Evolutionary conservation across 495 filamentous ascomycete species (phyloP).

Genomic region (Pseudomonodictys pantanalensis): DNA sequence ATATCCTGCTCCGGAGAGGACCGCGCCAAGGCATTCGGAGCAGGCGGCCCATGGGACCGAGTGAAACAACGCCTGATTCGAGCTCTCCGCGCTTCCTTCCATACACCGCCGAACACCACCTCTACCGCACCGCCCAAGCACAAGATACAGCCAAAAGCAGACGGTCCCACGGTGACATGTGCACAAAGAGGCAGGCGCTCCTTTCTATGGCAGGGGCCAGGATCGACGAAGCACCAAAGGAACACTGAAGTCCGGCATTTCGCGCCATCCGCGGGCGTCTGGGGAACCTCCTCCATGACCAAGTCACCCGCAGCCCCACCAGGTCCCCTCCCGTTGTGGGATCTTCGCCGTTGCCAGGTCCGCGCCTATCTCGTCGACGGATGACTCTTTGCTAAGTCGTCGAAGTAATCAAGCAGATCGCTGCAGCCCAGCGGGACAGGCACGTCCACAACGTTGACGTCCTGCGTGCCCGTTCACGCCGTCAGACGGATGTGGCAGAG

Average conservation of each 20-base stretch:
- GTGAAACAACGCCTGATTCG: neutral
- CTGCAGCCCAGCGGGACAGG: neutral
- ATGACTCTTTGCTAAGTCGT: too few species aligned
- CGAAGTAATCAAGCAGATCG: neutral
- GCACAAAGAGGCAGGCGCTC: neutral
- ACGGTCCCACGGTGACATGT: neutral
- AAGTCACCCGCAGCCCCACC: too few species aligned
- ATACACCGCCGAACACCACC: neutral
- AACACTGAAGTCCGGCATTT: neutral
- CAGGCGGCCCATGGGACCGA: too few species aligned
- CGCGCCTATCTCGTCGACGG: too few species aligned
- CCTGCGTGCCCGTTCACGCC: neutral
- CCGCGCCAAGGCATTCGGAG: neutral
- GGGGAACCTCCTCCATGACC: neutral
- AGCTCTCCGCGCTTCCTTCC: neutral
- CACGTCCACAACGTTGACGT: neutral
- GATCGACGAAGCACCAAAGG: neutral
- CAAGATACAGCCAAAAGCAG: neutral
- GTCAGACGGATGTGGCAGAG: slow-evolving; percentile 1
- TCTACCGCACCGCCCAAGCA: neutral
- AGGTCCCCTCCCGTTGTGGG: too few species aligned
- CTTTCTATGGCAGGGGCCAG: neutral
- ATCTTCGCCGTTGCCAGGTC: too few species aligned
- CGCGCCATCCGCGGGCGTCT: slow-evolving; percentile 2
- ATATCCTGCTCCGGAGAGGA: neutral